phyloP scores from a whole-genome alignment of 495 filamentous ascomycete genomes.

The Aspergillus saccharolyticus region DNA sequence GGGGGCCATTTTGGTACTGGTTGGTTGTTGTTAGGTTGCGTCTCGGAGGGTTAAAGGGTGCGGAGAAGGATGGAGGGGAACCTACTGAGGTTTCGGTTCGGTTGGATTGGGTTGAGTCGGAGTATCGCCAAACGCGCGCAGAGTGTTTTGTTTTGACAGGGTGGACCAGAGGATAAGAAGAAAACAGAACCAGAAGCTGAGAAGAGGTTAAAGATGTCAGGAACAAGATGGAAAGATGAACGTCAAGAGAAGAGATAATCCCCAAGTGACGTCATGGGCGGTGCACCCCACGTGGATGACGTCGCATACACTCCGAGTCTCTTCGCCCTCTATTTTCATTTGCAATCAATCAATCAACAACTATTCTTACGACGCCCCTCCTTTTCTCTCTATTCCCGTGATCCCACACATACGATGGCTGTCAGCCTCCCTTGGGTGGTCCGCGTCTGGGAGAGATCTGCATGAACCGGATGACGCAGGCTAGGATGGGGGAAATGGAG shows the following conservation, averaged over 20 bases:
- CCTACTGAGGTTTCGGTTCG: too few species aligned
- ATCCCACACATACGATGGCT: neutral
- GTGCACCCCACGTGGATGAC: conserved; percentile 3
- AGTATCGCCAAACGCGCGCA: too few species aligned
- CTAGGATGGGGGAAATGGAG: neutral
- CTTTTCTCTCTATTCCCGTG: neutral
- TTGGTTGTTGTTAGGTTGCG: neutral
- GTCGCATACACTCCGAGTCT: neutral
- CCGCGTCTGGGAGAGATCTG: neutral
- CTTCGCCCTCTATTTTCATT: neutral
- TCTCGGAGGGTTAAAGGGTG: too few species aligned
- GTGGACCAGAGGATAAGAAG: neutral
- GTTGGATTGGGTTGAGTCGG: too few species aligned
- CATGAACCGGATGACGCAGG: neutral
- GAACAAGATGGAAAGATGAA: neutral
- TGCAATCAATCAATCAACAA: too few species aligned
- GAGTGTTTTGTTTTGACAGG: neutral
- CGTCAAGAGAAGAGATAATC: neutral
- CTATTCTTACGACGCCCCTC: too few species aligned
- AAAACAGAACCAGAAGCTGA: conserved; percentile 1
- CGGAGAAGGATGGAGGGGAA: too few species aligned
- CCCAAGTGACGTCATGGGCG: conserved; percentile 3
- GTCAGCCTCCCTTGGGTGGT: neutral
- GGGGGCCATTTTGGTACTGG: conserved; percentile 21
- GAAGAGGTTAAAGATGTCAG: neutral